Evolutionary conservation across 768 basidiomycete species (phyloP), one percentile per base, ranked within the genome.

Genomic region (Russula compacta): DNA sequence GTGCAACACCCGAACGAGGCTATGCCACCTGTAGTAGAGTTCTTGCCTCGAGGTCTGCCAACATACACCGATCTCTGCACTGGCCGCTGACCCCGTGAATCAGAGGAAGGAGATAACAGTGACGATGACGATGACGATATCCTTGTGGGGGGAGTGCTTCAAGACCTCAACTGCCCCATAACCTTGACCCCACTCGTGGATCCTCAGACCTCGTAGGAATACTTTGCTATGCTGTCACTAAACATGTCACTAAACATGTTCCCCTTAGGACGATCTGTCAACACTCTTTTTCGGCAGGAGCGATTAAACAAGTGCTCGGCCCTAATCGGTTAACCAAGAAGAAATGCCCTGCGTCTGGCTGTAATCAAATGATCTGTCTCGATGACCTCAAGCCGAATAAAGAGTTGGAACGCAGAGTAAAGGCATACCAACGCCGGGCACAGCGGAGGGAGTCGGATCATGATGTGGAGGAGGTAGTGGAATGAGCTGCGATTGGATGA

Each of bases 41-140:
- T 90, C 59, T 81, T 94, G 32, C 79, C 82, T 4, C 80, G 76
- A 76, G 92, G 91, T 87, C 62, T 24, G 73, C 56, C n/a, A 43
- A 40, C 49, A 12, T 8, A n/a, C 32, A 17, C 40, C 53, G 38
- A 35, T 19, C 53, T 15, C 44, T 56, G 9, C 9, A 29, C 33
- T 17, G 49, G 21, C 50, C 15, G 14, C 54, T 64, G 53, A 66
- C 50, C 48, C 42, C 35, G 17, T 53, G 49, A 14, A 56, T n/a
- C 71, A 93, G 92, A 93, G 80, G 78, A 81, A 44, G 89, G 83
- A 10, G 91, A 92, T 64, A 84, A 80, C 35, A 89, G 87, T 56
- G 89, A 89, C 59, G 85, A 85, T 52, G 85, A 85, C 54, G 94
- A 95, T 36, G 89, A 93, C 55, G 95, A 97, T 12, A 73, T 98